These are phyloP conservation scores for Starmerella stellata DNA, from an alignment of 805 yeast species.

Conservation along the genomic window DNA sequence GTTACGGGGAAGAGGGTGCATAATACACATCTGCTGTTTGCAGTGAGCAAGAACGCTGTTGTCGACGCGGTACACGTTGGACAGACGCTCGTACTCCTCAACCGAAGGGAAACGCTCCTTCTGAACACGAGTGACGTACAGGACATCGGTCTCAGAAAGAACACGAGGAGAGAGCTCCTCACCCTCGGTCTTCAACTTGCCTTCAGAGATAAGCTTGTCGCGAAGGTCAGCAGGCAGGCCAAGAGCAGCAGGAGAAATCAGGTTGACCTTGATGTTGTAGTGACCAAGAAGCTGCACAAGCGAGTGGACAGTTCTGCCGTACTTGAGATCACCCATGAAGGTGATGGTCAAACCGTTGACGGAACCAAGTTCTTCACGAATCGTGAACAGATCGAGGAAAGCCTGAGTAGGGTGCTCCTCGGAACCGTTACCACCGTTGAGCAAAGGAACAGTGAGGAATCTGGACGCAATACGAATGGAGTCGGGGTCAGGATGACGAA, in stretches of 20 bases:
- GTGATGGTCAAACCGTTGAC: constrained; percentile 96
- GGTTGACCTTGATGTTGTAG: constrained; percentile 81
- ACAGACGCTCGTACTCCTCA: constrained; percentile 67
- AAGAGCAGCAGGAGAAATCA: constrained; percentile 80
- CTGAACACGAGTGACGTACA: constrained; percentile 96
- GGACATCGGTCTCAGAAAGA: constrained; percentile 76
- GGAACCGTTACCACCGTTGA: constrained; percentile 96
- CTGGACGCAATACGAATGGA: constrained; percentile 89
- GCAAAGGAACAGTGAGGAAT: constrained; percentile 89
- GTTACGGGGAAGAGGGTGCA: constrained; percentile 98
- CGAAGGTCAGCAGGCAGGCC: constrained; percentile 60
- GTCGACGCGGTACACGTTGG: constrained; percentile 82
- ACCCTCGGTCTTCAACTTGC: constrained; percentile 57
- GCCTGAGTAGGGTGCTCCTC: constrained; percentile 99
- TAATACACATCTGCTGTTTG: constrained; percentile 93
- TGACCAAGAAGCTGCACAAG: constrained; percentile 75
- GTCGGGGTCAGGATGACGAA: constrained; percentile 89
- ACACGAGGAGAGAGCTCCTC: constrained; percentile 67
- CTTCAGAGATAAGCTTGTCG: constrained; percentile 43
- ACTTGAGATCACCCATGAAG: constrained; percentile 95
- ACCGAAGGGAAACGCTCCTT: constrained; percentile 77
- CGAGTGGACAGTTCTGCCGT: constrained; percentile 97
- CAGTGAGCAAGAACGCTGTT: constrained; percentile 80
- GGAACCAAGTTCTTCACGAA: constrained; percentile 96
- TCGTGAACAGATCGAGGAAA: constrained; percentile 87